phyloP scores from a whole-genome alignment of 2,329 filamentous ascomycete genomes.

The Cryphonectria parasitica region DNA sequence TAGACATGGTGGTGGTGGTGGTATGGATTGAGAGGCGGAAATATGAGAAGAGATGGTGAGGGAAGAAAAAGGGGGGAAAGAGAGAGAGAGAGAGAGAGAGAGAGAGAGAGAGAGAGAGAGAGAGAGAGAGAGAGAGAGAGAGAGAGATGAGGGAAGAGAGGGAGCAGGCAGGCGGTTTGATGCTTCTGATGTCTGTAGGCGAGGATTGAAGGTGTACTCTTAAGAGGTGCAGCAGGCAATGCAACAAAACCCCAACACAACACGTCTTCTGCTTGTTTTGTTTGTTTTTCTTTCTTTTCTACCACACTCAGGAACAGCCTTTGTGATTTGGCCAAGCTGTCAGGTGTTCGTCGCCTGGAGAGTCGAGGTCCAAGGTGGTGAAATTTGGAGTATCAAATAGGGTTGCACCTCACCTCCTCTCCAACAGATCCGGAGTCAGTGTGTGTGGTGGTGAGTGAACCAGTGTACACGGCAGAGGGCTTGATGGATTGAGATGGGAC shows the following conservation, averaged over 20 bases:
- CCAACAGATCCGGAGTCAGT: too few species aligned
- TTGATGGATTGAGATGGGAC: neutral
- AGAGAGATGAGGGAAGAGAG: neutral
- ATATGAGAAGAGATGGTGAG: neutral
- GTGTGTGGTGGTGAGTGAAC: neutral
- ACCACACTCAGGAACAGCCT: neutral
- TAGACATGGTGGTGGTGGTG: constrained; percentile 19
- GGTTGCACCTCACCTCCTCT: neutral
- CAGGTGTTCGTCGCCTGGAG: neutral
- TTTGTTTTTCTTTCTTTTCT: neutral
- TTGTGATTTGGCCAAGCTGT: neutral
- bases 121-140: too few species aligned
- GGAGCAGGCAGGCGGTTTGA: neutral
- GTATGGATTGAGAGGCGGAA: neutral
- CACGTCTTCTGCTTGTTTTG: neutral
- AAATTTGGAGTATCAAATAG: neutral
- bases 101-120: too few species aligned
- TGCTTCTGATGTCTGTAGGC: neutral
- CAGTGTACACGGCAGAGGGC: too few species aligned
- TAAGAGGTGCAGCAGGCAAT: neutral
- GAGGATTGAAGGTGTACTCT: neutral
- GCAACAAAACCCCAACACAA: neutral
- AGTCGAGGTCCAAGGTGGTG: neutral
- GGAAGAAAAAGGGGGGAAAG: too few species aligned
- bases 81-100: neutral